These are phyloP conservation scores for Cupressus sempervirens DNA, from an alignment of 75 land plant species.

Conservation along the genomic window DNA sequence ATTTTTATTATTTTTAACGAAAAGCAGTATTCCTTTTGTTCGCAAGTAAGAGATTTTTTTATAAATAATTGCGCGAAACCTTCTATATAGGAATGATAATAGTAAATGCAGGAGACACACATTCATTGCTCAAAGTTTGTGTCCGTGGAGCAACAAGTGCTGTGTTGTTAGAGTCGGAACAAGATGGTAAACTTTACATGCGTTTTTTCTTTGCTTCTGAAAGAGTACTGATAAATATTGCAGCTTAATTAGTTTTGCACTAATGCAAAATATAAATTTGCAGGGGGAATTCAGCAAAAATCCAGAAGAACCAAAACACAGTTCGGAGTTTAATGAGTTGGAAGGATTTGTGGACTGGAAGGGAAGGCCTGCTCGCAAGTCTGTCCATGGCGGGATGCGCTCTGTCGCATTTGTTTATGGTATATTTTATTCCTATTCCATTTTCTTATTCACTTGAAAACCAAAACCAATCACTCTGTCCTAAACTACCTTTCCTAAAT, in stretches of 20 bases:
- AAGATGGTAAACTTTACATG: not conserved
- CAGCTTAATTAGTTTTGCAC: not conserved
- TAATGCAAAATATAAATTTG: not conserved
- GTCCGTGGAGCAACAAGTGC: too few relatives aligned
- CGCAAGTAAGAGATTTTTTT: too few relatives aligned
- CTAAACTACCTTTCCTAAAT: too few relatives aligned
- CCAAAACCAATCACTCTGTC: too few relatives aligned
- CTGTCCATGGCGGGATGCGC: conserved; percentile 71
- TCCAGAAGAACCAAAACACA: not conserved
- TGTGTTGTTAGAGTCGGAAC: not conserved
- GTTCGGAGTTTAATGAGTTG: not conserved
- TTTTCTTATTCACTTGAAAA: too few relatives aligned
- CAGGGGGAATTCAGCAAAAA: not conserved
- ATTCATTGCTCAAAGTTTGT: too few relatives aligned
- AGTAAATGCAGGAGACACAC: too few relatives aligned
- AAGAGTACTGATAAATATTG: not conserved
- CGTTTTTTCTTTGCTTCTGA: not conserved
- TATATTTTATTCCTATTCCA: not conserved
- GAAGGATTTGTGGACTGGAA: conserved; percentile 73
- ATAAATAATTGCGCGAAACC: too few relatives aligned
- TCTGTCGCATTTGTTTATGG: conserved; percentile 72
- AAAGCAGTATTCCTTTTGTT: too few relatives aligned
- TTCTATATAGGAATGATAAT: too few relatives aligned
- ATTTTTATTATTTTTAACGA: too few relatives aligned
- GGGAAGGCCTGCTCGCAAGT: conserved; percentile 46